Conservation (phyloP, 345 rosid genomes). For the Hirschfeldia incana region DNA sequence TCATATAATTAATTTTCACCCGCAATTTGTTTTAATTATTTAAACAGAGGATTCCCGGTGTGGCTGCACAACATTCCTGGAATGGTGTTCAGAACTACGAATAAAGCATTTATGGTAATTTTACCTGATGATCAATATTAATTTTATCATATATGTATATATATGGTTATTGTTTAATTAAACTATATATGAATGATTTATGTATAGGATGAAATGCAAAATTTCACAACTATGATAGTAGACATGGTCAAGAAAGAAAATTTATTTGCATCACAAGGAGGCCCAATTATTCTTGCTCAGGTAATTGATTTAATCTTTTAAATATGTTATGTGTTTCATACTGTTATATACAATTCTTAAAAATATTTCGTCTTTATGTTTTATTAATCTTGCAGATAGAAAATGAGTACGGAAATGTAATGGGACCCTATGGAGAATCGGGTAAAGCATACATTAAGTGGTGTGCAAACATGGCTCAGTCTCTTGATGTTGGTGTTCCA, state of each 20-base stretch:
- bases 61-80: slow-evolving; percentile 33
- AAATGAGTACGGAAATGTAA: no score
- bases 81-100: slow-evolving; percentile 50
- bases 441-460: no score
- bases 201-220: slow-evolving; percentile 65
- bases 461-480: no score
- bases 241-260: not conserved
- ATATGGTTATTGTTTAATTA: not conserved
- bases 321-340: not conserved
- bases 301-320: slow-evolving; percentile 40
- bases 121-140: not conserved
- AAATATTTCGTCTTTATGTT: no score
- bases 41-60: slow-evolving; percentile 50
- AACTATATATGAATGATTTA: no score
- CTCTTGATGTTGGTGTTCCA: no score
- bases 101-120: slow-evolving; percentile 49
- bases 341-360: no score
- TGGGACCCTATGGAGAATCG: no score
- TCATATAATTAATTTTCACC: no score
- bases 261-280: not conserved
- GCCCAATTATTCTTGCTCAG: slow-evolving; percentile 58
- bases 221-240: slow-evolving; percentile 52
- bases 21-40: no score
- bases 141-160: no score
- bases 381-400: no score